Percentiles rank a stretch among this genome's conserved stretches.
These are phyloP conservation scores for Eucalyptus camaldulensis DNA, from an alignment of 345 rosid species.

Conservation along the genomic window DNA sequence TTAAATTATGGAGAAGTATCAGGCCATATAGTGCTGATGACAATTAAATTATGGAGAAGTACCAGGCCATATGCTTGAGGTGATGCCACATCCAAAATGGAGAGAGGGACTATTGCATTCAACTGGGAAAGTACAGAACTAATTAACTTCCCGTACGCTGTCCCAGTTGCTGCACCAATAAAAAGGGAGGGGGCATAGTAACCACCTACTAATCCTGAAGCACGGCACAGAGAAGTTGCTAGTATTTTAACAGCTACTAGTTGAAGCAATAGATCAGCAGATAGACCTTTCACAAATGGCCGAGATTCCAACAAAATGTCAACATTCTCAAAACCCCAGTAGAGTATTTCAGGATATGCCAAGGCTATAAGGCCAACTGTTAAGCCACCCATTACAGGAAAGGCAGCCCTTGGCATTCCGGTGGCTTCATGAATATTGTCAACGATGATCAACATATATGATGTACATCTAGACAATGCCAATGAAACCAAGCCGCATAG, in stretches of 20 bases:
- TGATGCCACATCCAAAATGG: constrained; percentile 79
- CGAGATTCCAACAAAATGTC: constrained; percentile 81
- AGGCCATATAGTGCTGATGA: neutral
- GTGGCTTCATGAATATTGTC: constrained; percentile 43
- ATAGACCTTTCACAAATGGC: constrained; percentile 66
- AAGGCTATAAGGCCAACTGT: constrained; percentile 58
- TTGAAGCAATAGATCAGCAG: constrained; percentile 73
- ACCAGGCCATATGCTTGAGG: constrained; percentile 90
- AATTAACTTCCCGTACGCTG: constrained; percentile 86
- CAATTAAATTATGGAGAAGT: neutral
- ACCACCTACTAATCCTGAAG: constrained; percentile 90
- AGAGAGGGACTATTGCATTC: constrained; percentile 34
- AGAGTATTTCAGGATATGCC: constrained; percentile 81
- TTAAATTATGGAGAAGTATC: constrained; percentile 29
- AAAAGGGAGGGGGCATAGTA: constrained; percentile 94
- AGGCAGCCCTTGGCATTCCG: constrained; percentile 63
- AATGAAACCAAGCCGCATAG: constrained; percentile 73
- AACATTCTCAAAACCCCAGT: constrained; percentile 95
- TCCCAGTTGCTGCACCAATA: constrained; percentile 95
- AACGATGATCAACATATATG: constrained; percentile 36
- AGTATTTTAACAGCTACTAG: constrained; percentile 72
- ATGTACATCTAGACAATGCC: constrained; percentile 66
- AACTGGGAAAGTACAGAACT: constrained; percentile 46
- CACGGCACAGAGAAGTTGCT: constrained; percentile 85
- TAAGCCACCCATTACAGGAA: constrained; percentile 71